A percentile compares a stretch with the other conserved stretches of the same genome.
Conservation (phyloP, 805 yeast genomes). For the Saccharomyces jurei region DNA sequence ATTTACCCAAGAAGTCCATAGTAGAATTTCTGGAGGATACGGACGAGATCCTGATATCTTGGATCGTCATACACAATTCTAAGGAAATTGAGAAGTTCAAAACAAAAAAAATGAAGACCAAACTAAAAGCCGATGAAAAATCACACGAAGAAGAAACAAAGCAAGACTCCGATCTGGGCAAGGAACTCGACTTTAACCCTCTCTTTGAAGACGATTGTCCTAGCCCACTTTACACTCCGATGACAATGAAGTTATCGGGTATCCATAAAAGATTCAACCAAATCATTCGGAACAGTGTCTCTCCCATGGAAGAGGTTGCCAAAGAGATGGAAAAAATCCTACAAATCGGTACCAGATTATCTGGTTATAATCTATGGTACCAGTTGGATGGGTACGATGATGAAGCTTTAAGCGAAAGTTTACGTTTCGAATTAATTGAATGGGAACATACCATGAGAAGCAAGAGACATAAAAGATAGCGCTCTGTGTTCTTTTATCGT, state of each 20-base stretch:
- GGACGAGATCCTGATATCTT: constrained; percentile 25
- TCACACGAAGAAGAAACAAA: background rate
- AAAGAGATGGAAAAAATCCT: constrained; percentile 54
- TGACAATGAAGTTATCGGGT: constrained; percentile 57
- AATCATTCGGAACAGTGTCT: constrained; percentile 58
- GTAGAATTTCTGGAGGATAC: constrained; percentile 42
- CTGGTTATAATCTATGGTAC: constrained; percentile 70
- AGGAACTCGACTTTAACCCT: constrained; percentile 13
- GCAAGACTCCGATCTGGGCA: constrained; percentile 17
- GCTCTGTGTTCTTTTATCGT: background rate
- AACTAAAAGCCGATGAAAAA: constrained; percentile 3
- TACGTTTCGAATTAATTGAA: constrained; percentile 48
- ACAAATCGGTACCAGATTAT: constrained; percentile 49
- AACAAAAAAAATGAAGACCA: constrained; percentile 14
- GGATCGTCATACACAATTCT: constrained; percentile 28
- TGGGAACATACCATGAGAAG: constrained; percentile 42
- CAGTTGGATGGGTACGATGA: constrained; percentile 72
- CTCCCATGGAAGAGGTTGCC: constrained; percentile 47
- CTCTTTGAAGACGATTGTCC: constrained; percentile 33
- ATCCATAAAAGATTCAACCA: constrained; percentile 60
- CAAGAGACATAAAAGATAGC: constrained; percentile 27
- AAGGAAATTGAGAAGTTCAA: constrained; percentile 21
- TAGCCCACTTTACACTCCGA: constrained; percentile 42
- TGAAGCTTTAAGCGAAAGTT: constrained; percentile 53
- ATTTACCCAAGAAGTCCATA: constrained; percentile 69